These are phyloP conservation scores for Euphorbia pulcherrima DNA, from an alignment of 345 rosid species.

Conservation along the genomic window DNA sequence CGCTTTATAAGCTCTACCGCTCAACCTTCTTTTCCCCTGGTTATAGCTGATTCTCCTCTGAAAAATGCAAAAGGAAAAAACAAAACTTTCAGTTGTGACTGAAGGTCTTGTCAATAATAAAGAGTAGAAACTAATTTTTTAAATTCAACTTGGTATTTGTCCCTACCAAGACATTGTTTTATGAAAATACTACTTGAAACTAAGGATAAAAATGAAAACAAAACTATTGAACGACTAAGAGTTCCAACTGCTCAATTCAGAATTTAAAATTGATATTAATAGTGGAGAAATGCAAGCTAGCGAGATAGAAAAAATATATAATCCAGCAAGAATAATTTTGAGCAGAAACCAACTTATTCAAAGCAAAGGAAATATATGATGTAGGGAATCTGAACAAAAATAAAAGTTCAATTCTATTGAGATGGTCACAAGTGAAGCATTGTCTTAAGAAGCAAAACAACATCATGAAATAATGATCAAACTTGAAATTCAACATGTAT, in stretches of 20 bases:
- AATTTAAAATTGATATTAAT: not conserved
- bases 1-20: constrained; percentile 52
- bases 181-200: not conserved
- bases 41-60: constrained; percentile 57
- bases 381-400: not conserved
- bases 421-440: not conserved
- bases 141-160: not conserved
- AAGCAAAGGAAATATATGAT: not conserved
- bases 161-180: not conserved
- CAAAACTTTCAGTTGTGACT: constrained; percentile 4
- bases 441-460: not conserved
- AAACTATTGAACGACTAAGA: not conserved
- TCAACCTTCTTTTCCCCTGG: constrained; percentile 60
- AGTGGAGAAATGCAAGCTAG: not conserved
- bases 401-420: not conserved
- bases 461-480: not conserved
- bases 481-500: not conserved
- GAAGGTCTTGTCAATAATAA: not conserved
- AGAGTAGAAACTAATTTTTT: not conserved
- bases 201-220: not conserved
- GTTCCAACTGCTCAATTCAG: not conserved
- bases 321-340: not conserved
- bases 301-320: not conserved
- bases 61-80: constrained; percentile 13
- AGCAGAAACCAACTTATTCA: not conserved